Evolutionary conservation across 31 red algal species (phyloP), one percentile per base, ranked within the genome.

Genomic region (Odonthalia washingtoniensis): DNA sequence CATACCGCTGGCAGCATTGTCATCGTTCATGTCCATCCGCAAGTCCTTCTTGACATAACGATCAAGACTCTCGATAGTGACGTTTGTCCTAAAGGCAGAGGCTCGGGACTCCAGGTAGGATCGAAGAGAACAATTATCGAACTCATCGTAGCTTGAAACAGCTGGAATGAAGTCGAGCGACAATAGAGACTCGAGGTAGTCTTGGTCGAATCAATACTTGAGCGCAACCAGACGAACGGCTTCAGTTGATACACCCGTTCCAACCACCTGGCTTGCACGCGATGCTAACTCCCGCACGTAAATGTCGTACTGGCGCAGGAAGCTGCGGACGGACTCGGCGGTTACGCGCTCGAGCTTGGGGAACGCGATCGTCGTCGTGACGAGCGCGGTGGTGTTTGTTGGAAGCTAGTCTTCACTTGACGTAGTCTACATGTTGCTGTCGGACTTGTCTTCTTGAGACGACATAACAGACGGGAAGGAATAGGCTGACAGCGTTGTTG

Each of bases 291-390:
- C 12, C 16, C 75, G 38, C 21, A 53, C 41, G 2, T 78, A 31
- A 4, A 53, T 78, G 75, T 78, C 35, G 36, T 78, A 46, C 2
- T 78, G 38, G 21, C n/a, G 40, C 40, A 78, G 31, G 75, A 78
- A 78, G 3, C 18, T 46, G 6, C 75, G 75, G 44, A 46, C 40
- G 3, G 18, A 46, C 0, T 46, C 45, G 38, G 41, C 28, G 3
- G 75, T 46, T 18, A 30, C 3, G 0, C 40, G 75, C 3, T 46
- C 38, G 44, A 78, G 75, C 26, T 4, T 27, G 3, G 0, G 75
- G 75, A 27, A 46, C 40, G 44, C 38, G 75, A 78, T 78, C 38
- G 39, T 78, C 75, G 75, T 78, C 75, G 75, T 52, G 75, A 78
- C 31, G 75, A 75, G 32, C 72, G 12, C 72, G 18, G 26, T 75